Base-by-base conservation (phyloP, 257 asterid genomes). In the Nicotiana tomentosiformis region DNA sequence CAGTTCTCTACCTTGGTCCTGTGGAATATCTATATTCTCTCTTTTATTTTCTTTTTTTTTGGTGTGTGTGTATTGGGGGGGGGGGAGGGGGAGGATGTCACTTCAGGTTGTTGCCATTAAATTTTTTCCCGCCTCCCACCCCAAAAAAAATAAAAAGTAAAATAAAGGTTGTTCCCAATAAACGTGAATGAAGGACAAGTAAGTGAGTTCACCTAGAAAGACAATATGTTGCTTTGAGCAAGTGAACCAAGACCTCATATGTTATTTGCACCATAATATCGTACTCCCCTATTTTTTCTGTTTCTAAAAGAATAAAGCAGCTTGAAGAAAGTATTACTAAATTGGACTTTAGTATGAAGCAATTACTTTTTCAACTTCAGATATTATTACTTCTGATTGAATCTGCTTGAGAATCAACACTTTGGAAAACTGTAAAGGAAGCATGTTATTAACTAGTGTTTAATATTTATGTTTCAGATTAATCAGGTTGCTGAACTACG, bases 401-500 rank as follows among this genome's bases (percentile, higher is more conserved):
- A 23, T 20, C 15, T 74, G 23, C 61, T 49, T 26, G 29, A 18
- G 61, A 14, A 70, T 70, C 37, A 70, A 11, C 46, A 70, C 78
- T 18, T n/a, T 69, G 10, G 1, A 69, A 67, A 68, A 69, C 32
- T 46, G 12, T 46, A 46, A 46, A 20, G 29, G 17, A 49, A 74
- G 62, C 39, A 74, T 74, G 39, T 49, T 74, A 12, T 49, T 49
- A 23, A 74, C 33, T 46, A 49, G 39, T 74, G 39, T 26, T 74
- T 49, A 7, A 26, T 74, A 7, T 74, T 35, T 46, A 74, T 51
- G 43, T 37, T 74, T 65, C 83, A 94, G 99, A 93, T 85, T 86
- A 89, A 89, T 88, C 90, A 76, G 76, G 80, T 95, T 35, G 87
- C 96, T 77, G 91, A 91, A 79, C 93, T 94, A 60, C 97, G 95